Evolutionary conservation across 148 eudicot genomes (phyloP).

Genomic region (Gaultheria prostrata): DNA sequence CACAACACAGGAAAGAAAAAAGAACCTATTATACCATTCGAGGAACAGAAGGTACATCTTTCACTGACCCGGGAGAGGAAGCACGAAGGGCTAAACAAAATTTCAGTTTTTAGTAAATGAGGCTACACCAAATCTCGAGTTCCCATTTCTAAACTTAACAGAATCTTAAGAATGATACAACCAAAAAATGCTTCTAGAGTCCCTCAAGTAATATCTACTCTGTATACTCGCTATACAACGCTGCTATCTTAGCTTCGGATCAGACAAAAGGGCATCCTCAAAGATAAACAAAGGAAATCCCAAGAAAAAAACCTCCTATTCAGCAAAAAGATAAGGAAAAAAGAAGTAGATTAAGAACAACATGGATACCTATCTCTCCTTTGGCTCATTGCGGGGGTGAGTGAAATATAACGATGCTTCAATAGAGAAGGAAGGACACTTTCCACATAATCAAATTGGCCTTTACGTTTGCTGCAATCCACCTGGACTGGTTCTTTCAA

Average conservation of each 20-base stretch:
- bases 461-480: slow-evolving; percentile 91
- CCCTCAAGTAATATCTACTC: not conserved
- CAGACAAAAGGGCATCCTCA: not conserved
- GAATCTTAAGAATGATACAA: not conserved
- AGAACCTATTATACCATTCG: no score
- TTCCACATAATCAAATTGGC: slow-evolving; percentile 84
- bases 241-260: not conserved
- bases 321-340: slow-evolving; percentile 3
- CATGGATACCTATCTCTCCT: slow-evolving; percentile 78
- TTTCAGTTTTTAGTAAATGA: not conserved
- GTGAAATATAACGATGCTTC: slow-evolving; percentile 82
- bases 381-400: slow-evolving; percentile 98
- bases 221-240: not conserved
- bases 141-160: not conserved
- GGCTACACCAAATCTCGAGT: not conserved
- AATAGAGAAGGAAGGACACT: slow-evolving; percentile 78
- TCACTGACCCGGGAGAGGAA: no score
- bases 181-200: not conserved
- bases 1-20: no score
- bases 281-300: not conserved
- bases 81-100: no score
- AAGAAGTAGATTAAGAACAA: not conserved
- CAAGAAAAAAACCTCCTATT: not conserved
- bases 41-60: no score
- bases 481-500: slow-evolving; percentile 77